Evolutionary conservation across 1,139 yeast genomes (phyloP).

Genomic region (Zhuliangozyma parablackwelliae): DNA sequence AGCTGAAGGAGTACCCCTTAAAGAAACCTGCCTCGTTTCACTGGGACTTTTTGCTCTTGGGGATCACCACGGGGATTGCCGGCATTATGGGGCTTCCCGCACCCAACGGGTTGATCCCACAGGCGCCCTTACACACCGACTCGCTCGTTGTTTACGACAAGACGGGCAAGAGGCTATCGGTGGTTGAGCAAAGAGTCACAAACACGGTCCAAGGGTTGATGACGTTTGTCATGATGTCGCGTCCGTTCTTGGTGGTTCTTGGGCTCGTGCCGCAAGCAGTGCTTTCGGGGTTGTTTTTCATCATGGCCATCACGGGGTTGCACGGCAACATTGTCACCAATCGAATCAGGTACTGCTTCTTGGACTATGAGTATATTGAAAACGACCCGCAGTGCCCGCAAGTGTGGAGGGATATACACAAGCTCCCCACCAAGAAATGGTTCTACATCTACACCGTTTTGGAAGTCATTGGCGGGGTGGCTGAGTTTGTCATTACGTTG

Average conservation of each 20-base stretch:
- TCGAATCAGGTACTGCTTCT: slow-evolving; percentile 57
- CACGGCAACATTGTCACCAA: slow-evolving; percentile 61
- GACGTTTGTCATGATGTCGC: slow-evolving; percentile 82
- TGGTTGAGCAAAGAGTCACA: slow-evolving; percentile 86
- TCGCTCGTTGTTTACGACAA: slow-evolving; percentile 62
- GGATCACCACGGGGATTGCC: slow-evolving; percentile 79
- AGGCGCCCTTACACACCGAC: slow-evolving; percentile 89
- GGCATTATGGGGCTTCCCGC: slow-evolving; percentile 91
- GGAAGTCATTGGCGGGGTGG: slow-evolving; percentile 65
- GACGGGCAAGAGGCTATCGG: slow-evolving; percentile 44
- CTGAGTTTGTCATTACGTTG: slow-evolving; percentile 80
- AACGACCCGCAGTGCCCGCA: slow-evolving; percentile 34
- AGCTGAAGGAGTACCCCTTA: slow-evolving; percentile 73
- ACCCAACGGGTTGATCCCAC: slow-evolving; percentile 95
- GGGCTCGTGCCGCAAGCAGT: slow-evolving; percentile 94
- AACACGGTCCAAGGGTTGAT: slow-evolving; percentile 81
- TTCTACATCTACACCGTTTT: slow-evolving; percentile 52
- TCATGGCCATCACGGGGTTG: slow-evolving; percentile 85
- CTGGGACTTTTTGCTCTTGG: slow-evolving; percentile 84
- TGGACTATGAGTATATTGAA: slow-evolving; percentile 49
- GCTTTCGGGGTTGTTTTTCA: slow-evolving; percentile 84
- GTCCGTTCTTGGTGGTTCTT: slow-evolving; percentile 77
- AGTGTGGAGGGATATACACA: slow-evolving; percentile 29
- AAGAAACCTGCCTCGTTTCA: slow-evolving; percentile 87
- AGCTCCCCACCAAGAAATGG: slow-evolving; percentile 41